These are phyloP conservation scores for Albugo laibachii DNA, from an alignment of 352 stramenopile genomes.

Conservation along the genomic window DNA sequence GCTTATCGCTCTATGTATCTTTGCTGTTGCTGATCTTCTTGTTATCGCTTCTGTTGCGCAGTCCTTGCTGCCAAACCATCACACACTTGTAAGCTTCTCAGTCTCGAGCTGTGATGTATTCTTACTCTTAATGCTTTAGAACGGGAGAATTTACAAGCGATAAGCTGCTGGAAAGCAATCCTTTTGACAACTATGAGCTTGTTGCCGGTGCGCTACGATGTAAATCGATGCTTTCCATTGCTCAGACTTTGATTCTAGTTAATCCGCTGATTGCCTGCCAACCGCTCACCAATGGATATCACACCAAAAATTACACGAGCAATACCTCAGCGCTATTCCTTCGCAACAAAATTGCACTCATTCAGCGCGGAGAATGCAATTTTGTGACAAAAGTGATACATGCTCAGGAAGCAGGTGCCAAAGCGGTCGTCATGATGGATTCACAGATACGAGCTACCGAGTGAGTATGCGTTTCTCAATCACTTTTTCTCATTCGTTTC, in stretches of 20 bases:
- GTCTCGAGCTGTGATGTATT: too few relatives aligned
- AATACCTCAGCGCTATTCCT: slow-evolving; percentile 10
- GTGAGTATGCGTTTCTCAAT: neutral
- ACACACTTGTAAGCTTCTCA: too few relatives aligned
- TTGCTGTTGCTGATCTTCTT: slow-evolving; percentile 14
- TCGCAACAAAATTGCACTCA: slow-evolving; percentile 40
- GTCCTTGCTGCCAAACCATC: too few relatives aligned
- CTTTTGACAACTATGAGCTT: slow-evolving; percentile 36
- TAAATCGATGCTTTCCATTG: slow-evolving; percentile 28
- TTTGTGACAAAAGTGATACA: slow-evolving; percentile 28
- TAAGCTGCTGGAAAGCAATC: slow-evolving; percentile 26
- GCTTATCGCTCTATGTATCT: slow-evolving; percentile 13
- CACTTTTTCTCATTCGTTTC: neutral
- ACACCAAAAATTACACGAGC: neutral
- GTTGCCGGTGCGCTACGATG: slow-evolving; percentile 39
- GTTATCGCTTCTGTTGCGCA: too few relatives aligned
- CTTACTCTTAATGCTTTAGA: too few relatives aligned
- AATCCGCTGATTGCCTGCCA: neutral
- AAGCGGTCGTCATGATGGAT: slow-evolving; percentile 61
- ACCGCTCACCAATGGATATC: neutral
- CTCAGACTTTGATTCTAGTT: slow-evolving; percentile 19
- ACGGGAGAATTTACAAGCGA: too few relatives aligned
- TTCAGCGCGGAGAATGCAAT: slow-evolving; percentile 52
- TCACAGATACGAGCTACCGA: slow-evolving; percentile 1
- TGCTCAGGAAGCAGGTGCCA: slow-evolving; percentile 41